phyloP scores from a whole-genome alignment of 73 alveolate genomes.

The Paramecium pentaurelia region DNA sequence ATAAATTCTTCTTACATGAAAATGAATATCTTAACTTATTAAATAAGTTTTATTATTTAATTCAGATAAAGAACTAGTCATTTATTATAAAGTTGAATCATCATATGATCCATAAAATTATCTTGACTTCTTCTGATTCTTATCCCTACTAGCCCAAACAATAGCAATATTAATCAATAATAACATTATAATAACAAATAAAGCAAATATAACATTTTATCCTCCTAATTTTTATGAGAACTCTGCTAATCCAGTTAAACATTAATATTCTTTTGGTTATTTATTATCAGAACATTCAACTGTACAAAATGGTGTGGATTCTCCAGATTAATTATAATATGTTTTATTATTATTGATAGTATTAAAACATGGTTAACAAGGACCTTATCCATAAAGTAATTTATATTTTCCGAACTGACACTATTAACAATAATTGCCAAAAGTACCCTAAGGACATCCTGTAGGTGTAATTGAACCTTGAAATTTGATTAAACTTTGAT shows the following conservation, averaged over 20 bases:
- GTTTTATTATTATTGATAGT: neutral
- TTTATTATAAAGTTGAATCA: neutral
- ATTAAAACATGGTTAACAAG: neutral
- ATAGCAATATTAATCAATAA: neutral
- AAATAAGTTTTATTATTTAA: neutral
- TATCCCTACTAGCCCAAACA: neutral
- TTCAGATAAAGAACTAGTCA: neutral
- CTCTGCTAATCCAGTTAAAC: neutral
- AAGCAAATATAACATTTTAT: neutral
- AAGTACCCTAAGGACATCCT: neutral
- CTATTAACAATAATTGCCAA: neutral
- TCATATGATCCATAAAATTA: neutral
- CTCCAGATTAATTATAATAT: neutral
- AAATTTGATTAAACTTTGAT: neutral
- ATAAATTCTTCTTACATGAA: conserved; percentile 48
- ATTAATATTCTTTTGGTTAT: neutral
- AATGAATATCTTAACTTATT: conserved; percentile 28
- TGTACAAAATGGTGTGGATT: neutral
- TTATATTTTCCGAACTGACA: neutral
- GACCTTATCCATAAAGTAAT: neutral
- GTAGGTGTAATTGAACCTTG: neutral
- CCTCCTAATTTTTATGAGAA: neutral
- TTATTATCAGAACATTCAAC: neutral
- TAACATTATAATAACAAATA: neutral
- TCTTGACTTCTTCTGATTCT: neutral